Conservation (phyloP, 2,329 filamentous ascomycete genomes). For the Colletotrichum sp. region DNA sequence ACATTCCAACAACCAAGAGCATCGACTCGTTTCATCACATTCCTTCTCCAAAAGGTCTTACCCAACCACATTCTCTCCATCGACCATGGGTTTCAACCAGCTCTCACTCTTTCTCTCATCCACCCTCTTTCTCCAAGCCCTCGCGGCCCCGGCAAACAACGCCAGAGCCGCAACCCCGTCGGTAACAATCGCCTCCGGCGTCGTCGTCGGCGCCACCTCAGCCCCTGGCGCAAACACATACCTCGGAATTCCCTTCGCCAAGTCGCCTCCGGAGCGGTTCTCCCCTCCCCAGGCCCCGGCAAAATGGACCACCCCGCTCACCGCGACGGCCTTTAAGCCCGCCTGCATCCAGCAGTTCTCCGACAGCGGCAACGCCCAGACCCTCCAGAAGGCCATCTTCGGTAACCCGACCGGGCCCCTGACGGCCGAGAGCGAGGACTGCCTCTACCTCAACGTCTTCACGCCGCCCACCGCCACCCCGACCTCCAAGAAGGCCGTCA, state of each 20-base stretch:
- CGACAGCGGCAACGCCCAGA: not conserved
- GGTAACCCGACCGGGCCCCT: conserved; percentile 10
- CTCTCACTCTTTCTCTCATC: not conserved
- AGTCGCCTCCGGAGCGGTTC: conserved; percentile 16
- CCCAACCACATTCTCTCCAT: not conserved
- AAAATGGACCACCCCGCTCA: not conserved
- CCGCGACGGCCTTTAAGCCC: not conserved
- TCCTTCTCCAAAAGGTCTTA: not conserved
- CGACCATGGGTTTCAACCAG: not conserved
- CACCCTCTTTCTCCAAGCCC: not conserved
- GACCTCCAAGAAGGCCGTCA: conserved; percentile 18
- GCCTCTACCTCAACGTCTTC: conserved; percentile 38
- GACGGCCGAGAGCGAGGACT: conserved; percentile 34
- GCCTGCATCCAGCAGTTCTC: conserved; percentile 17
- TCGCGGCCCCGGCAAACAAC: not conserved
- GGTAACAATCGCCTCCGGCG: conserved; percentile 1
- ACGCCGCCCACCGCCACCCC: conserved; percentile 23
- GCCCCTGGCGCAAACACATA: conserved; percentile 5
- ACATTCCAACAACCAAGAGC: not conserved
- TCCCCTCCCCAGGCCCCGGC: conserved; percentile 1
- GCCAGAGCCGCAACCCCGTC: not conserved
- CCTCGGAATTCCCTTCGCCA: conserved; percentile 11
- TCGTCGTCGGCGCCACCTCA: conserved; percentile 3
- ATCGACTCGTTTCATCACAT: not conserved
- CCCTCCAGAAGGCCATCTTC: not conserved